These are phyloP conservation scores for Entoloma clypeatum DNA, from an alignment of 1,284 basidiomycete species.

Conservation along the genomic window DNA sequence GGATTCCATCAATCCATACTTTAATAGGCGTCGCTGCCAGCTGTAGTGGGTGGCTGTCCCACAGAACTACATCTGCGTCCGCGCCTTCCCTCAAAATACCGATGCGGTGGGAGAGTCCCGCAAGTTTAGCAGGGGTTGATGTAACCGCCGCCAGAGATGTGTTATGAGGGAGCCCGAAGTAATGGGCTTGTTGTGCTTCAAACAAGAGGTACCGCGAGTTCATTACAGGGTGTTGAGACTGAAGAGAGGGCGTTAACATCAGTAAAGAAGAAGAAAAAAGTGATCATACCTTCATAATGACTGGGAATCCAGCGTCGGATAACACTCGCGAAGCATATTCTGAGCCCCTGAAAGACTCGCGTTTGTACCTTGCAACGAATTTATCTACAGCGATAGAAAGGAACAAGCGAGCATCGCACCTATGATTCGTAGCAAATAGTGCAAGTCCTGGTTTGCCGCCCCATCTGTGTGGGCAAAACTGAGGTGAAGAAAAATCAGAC, in stretches of 20 bases:
- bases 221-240: conserved; percentile 61
- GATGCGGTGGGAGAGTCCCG: conserved; percentile 76
- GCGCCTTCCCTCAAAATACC: conserved; percentile 57
- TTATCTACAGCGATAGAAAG: background rate
- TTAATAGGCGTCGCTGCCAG: conserved; percentile 59
- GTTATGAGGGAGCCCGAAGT: conserved; percentile 58
- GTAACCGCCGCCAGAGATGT: conserved; percentile 68
- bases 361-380: conserved; percentile 52
- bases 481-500: background rate
- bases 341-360: conserved; percentile 74
- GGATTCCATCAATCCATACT: conserved; percentile 67
- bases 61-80: conserved; percentile 59
- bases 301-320: conserved; percentile 62
- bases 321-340: conserved; percentile 78
- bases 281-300: conserved; percentile 61
- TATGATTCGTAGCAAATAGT: conserved; percentile 61
- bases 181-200: conserved; percentile 81
- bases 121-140: conserved; percentile 63
- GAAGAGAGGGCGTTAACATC: conserved; percentile 3
- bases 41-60: conserved; percentile 72
- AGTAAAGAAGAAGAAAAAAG: background rate
- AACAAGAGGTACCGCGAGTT: conserved; percentile 73
- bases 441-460: conserved; percentile 54
- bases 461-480: conserved; percentile 26
- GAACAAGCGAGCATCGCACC: conserved; percentile 24